These are phyloP conservation scores for Tetracladium maxilliforme DNA, from an alignment of 2,329 filamentous ascomycete genomes.

Conservation along the genomic window DNA sequence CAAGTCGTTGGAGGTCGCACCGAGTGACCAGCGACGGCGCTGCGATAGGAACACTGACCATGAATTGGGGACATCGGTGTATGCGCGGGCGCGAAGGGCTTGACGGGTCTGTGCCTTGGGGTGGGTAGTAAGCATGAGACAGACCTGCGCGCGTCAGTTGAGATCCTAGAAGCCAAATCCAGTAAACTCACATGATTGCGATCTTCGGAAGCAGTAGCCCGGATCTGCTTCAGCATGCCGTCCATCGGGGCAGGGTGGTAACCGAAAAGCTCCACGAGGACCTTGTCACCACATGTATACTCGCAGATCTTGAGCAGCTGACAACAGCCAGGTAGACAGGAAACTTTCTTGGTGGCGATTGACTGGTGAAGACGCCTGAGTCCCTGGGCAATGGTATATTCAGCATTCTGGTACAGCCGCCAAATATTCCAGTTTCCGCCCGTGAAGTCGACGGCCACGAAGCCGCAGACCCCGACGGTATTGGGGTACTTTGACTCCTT, in stretches of 20 bases:
- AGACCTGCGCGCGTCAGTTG: no score
- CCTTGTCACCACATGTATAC: constrained; percentile 28
- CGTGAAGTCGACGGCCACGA: constrained; percentile 30
- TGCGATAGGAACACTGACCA: constrained; percentile 32
- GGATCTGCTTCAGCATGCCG: constrained; percentile 30
- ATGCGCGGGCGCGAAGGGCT: constrained; percentile 28
- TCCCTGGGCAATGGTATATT: constrained; percentile 31
- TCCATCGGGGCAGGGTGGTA: constrained; percentile 33
- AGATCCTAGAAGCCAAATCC: no score
- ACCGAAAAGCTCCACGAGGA: constrained; percentile 29
- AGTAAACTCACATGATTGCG: constrained; percentile 34
- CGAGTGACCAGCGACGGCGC: constrained; percentile 31
- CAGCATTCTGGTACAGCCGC: constrained; percentile 30
- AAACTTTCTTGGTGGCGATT: constrained; percentile 31
- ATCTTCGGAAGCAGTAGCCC: constrained; percentile 32
- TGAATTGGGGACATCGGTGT: constrained; percentile 27
- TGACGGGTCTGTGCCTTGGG: constrained; percentile 28
- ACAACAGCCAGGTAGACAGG: constrained; percentile 31
- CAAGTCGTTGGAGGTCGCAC: constrained; percentile 31
- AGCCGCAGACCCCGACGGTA: constrained; percentile 30
- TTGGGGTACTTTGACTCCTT: constrained; percentile 23
- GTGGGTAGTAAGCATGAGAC: constrained; percentile 29
- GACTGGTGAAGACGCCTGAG: constrained; percentile 32
- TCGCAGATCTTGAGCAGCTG: constrained; percentile 33
- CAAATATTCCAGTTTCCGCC: constrained; percentile 23